Conservation (phyloP, 2,329 filamentous ascomycete species). For the Claviceps sp. region DNA sequence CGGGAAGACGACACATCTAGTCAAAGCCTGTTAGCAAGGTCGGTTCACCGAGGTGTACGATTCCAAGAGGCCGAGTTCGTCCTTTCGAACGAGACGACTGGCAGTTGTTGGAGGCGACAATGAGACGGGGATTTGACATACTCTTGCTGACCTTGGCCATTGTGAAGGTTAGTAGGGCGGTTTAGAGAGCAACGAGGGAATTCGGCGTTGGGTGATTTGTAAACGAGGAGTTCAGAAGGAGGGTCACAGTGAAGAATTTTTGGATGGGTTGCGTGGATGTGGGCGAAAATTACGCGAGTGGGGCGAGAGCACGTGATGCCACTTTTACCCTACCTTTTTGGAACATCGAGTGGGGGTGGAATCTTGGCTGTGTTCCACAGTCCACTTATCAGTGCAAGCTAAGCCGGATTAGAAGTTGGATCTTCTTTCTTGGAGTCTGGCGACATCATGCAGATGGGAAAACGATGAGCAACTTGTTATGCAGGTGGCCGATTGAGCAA, state of each 20-base stretch:
- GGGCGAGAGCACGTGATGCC: slow-evolving; percentile 20
- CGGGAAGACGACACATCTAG: slow-evolving; percentile 61
- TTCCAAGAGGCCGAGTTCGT: background rate
- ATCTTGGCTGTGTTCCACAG: background rate
- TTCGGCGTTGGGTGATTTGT: slow-evolving; percentile 20
- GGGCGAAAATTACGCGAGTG: slow-evolving; percentile 18
- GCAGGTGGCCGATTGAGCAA: background rate
- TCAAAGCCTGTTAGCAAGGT: background rate
- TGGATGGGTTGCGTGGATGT: slow-evolving; percentile 12
- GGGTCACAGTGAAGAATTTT: slow-evolving; percentile 1
- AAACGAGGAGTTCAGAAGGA: slow-evolving; percentile 2
- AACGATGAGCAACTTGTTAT: background rate
- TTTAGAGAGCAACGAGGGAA: slow-evolving; percentile 13
- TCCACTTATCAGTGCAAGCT: background rate
- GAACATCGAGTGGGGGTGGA: background rate
- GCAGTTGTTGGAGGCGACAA: background rate
- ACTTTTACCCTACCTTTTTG: background rate
- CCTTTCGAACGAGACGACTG: no score
- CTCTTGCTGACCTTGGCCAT: slow-evolving; percentile 60
- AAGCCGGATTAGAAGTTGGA: background rate
- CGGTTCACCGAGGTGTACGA: background rate
- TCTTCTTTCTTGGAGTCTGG: background rate
- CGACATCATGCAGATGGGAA: background rate
- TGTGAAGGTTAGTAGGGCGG: slow-evolving; percentile 24
- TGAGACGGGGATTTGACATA: slow-evolving; percentile 20